Evolutionary conservation across 2,329 filamentous ascomycete species (phyloP).

Genomic region (Niveomyces coronatus): DNA sequence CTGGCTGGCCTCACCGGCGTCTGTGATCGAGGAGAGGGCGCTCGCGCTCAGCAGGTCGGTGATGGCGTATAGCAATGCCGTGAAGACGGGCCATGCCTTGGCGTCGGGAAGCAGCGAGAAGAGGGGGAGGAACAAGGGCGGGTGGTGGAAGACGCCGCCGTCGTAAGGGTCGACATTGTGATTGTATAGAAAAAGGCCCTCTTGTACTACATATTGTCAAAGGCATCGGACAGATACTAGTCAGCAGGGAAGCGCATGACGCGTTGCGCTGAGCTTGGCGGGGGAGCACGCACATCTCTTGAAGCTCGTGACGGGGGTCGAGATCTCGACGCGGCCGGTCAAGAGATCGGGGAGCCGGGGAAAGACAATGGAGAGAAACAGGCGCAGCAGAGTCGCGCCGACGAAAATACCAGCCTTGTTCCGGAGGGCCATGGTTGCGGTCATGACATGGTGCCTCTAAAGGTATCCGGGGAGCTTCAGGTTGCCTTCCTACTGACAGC

Average conservation of each 20-base stretch:
- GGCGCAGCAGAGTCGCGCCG: conserved; percentile 65
- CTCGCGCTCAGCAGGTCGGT: conserved; percentile 76
- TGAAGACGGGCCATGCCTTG: conserved; percentile 56
- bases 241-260: not conserved
- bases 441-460: conserved; percentile 22
- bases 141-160: conserved; percentile 74
- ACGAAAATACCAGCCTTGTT: conserved; percentile 51
- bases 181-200: conserved; percentile 90
- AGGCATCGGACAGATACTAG: not conserved
- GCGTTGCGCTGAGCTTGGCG: not conserved
- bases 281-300: conserved; percentile 63
- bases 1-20: conserved; percentile 67
- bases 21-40: conserved; percentile 68
- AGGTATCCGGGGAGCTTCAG: conserved; percentile 3
- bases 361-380: conserved; percentile 71
- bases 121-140: conserved; percentile 79
- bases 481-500: not conserved
- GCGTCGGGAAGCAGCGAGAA: conserved; percentile 79
- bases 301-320: conserved; percentile 94
- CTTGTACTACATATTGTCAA: conserved; percentile 58
- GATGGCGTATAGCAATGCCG: conserved; percentile 67
- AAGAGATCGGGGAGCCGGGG: conserved; percentile 76
- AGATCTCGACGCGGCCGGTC: conserved; percentile 88
- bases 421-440: conserved; percentile 29
- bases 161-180: conserved; percentile 97